phyloP scores from a whole-genome alignment of 129 eudicot genomes.

The Cynara cardunculus region DNA sequence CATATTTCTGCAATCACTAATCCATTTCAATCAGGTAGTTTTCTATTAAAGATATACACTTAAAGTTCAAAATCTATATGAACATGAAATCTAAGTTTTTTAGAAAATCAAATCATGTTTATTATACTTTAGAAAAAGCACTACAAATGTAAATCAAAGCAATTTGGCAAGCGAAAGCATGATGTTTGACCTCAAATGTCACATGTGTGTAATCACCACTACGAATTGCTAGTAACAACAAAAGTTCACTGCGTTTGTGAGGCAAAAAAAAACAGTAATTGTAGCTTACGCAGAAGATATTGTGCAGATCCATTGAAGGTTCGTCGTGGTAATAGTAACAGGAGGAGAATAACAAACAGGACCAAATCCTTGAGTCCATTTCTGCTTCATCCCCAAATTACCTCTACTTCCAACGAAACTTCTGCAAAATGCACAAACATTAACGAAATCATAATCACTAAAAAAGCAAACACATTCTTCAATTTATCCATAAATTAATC shows the following conservation, averaged over 20 bases:
- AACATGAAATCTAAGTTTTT: background rate
- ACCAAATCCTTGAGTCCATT: slow-evolving; percentile 30
- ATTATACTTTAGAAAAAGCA: background rate
- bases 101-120: background rate
- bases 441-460: background rate
- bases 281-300: slow-evolving; percentile 53
- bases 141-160: background rate
- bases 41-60: background rate
- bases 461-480: background rate
- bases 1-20: background rate
- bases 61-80: background rate
- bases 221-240: background rate
- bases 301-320: slow-evolving; percentile 72
- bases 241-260: background rate
- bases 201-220: background rate
- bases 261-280: background rate
- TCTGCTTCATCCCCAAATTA: slow-evolving; percentile 29
- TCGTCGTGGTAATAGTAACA: slow-evolving; percentile 41
- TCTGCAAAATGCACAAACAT: slow-evolving; percentile 31
- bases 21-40: background rate
- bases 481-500: background rate
- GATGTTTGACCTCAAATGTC: slow-evolving; percentile 15
- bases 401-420: slow-evolving; percentile 13
- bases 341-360: slow-evolving; percentile 56
- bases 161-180: background rate